These are phyloP conservation scores for Calonectria naviculata DNA, from an alignment of 2,329 filamentous ascomycete species.

Conservation along the genomic window DNA sequence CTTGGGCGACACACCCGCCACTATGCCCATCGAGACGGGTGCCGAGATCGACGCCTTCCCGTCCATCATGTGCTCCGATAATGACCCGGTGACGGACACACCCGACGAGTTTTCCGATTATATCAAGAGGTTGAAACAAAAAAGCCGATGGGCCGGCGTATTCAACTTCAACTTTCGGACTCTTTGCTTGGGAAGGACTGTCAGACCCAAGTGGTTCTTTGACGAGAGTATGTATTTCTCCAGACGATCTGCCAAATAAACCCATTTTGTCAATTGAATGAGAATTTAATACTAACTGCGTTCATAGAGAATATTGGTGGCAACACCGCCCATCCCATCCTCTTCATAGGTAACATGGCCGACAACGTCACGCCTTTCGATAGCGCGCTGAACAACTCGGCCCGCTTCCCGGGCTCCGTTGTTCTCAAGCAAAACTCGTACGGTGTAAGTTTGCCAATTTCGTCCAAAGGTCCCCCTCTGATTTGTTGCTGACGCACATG, in stretches of 20 bases:
- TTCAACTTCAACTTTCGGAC: slow-evolving; percentile 54
- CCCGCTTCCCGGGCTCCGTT: slow-evolving; percentile 56
- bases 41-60: slow-evolving; percentile 53
- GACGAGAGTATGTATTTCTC: slow-evolving; percentile 38
- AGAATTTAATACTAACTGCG: slow-evolving; percentile 2
- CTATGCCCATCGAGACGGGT: slow-evolving; percentile 37
- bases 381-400: slow-evolving; percentile 57
- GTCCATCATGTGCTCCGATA: slow-evolving; percentile 59
- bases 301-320: slow-evolving; percentile 42
- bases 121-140: slow-evolving; percentile 44
- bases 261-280: neutral
- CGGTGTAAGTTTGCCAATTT: slow-evolving; percentile 51
- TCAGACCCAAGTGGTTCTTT: slow-evolving; percentile 54
- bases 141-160: slow-evolving; percentile 56
- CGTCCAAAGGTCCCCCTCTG: too few relatives aligned
- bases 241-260: neutral
- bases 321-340: slow-evolving; percentile 54
- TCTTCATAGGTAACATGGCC: slow-evolving; percentile 57
- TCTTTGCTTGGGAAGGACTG: slow-evolving; percentile 50
- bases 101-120: slow-evolving; percentile 48
- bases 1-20: slow-evolving; percentile 41
- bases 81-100: slow-evolving; percentile 43
- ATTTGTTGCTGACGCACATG: neutral
- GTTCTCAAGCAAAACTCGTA: slow-evolving; percentile 62
- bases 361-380: slow-evolving; percentile 61